Base-by-base conservation (phyloP, 176 grass and related monocot species). In the Microstegium vimineum region DNA sequence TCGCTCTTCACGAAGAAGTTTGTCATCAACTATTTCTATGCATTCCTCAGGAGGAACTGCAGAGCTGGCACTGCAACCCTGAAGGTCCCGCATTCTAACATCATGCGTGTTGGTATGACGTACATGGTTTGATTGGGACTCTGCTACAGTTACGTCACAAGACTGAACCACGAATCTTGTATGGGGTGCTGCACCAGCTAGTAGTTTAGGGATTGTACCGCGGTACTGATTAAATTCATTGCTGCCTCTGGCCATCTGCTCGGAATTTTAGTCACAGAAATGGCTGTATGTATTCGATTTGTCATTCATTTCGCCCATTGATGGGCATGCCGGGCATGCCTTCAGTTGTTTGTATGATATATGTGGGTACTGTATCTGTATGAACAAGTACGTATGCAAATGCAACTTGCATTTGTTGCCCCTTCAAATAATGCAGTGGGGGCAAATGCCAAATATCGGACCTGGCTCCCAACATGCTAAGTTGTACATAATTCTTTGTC, bases 11-110 rank as follows among this genome's bases (percentile, higher is more conserved):
- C 74, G 4, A 99, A 99, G 77, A 99, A 99, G 81, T 89, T 99
- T n/a, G 49, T 94, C 6, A 90, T 99, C 57, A 99, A 99, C 76
- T 99, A 99, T 79, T 99, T 99, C 77, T 99, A 99, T 4, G 96
- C 87, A 8, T 95, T 93, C 71, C 86, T 99, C 38, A 93, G 96
- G 73, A 93, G 87, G 73, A 99, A 99, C 38, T 99, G 96, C 85
- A 92, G 96, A 80, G 96, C 89, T 22, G 96, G 96, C 32, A 94
- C 96, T 1, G 96, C 93, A 56, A 92, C 71, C 68, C 71, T 99
- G 77, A 95, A 87, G 76, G 93, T 99, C 67, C 96, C 96, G 11
- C 90, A 99, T 46, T 95, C 92, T n/a, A 95, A 99, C 73, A 95
- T 99, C 79, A 95, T 99, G 67, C 90, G 91, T 32, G 96, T 94